These are phyloP conservation scores for Sphagnum contortum DNA, from an alignment of 225 moss, liverwort and hornwort genomes.

Conservation along the genomic window DNA sequence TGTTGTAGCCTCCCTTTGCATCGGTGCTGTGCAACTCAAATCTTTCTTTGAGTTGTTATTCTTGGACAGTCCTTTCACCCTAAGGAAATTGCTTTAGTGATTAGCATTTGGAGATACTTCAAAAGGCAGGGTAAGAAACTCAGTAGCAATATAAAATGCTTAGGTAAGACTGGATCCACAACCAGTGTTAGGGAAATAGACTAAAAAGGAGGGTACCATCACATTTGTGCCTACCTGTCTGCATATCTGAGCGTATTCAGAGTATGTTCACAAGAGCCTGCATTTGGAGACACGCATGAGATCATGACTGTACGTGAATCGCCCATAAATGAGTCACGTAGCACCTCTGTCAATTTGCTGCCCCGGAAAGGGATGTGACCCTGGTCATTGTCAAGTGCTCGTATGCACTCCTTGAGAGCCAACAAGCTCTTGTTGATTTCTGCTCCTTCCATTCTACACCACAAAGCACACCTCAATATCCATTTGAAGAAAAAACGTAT, in stretches of 20 bases:
- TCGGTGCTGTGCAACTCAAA: constrained; percentile 19
- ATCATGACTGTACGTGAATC: constrained; percentile 99
- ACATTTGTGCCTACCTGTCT: constrained; percentile 49
- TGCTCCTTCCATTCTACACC: constrained; percentile 91
- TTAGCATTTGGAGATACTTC: background rate
- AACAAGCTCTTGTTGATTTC: constrained; percentile 99
- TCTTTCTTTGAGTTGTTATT: constrained; percentile 80
- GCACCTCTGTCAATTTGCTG: constrained; percentile 96
- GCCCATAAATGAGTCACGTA: constrained; percentile 95
- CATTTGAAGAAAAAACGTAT: too few species aligned
- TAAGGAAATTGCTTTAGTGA: constrained; percentile 11
- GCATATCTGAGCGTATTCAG: constrained; percentile 98
- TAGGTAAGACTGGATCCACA: background rate
- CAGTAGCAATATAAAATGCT: background rate
- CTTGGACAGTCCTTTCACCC: constrained; percentile 93
- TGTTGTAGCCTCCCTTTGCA: constrained; percentile 68
- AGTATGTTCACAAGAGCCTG: constrained; percentile 98
- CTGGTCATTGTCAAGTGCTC: constrained; percentile 99
- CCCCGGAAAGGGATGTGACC: constrained; percentile 96
- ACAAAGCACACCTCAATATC: too few species aligned
- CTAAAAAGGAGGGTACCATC: background rate
- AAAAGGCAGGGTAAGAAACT: constrained; percentile 1
- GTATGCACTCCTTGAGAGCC: constrained; percentile 96
- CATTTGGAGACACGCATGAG: constrained; percentile 97
- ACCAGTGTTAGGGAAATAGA: background rate